phyloP scores from a whole-genome alignment of 192 early-diverging fungal species.

The Allomyces javanicus region DNA sequence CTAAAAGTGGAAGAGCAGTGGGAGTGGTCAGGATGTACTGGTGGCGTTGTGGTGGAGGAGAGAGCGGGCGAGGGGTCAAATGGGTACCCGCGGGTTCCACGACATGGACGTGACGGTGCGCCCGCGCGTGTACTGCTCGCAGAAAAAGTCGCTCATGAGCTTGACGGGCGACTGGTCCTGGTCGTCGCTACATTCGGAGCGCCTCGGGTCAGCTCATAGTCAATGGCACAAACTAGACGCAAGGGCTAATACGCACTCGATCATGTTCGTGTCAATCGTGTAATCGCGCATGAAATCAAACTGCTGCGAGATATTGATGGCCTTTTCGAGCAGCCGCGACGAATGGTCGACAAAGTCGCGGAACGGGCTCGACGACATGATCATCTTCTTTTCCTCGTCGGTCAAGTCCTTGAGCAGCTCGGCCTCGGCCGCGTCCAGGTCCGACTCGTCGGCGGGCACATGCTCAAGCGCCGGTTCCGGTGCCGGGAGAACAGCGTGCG shows the following conservation, averaged over 20 bases:
- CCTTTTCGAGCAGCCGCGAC: conserved; percentile 73
- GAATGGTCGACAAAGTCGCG: conserved; percentile 69
- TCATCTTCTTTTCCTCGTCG: conserved; percentile 63
- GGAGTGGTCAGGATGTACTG: too few species aligned
- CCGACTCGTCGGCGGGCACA: neutral
- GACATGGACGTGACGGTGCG: conserved; percentile 79
- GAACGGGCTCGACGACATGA: conserved; percentile 57
- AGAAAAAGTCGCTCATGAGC: conserved; percentile 47
- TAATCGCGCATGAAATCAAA: conserved; percentile 95
- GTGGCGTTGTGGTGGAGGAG: too few species aligned
- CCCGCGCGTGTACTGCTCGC: conserved; percentile 66
- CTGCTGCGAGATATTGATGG: conserved; percentile 43
- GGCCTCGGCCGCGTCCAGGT: neutral
- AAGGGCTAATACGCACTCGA: conserved; percentile 1
- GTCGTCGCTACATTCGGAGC: conserved; percentile 24
- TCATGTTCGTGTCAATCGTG: conserved; percentile 20
- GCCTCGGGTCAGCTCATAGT: neutral
- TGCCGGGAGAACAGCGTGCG: neutral
- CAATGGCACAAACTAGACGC: neutral
- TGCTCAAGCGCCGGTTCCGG: neutral
- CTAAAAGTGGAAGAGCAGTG: conserved; percentile 10
- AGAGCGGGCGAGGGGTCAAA: neutral
- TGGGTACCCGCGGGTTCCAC: conserved; percentile 63
- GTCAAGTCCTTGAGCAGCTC: conserved; percentile 36
- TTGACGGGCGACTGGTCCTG: conserved; percentile 47